Conservation (phyloP, 2,329 filamentous ascomycete genomes). For the Penicillium sp. region DNA sequence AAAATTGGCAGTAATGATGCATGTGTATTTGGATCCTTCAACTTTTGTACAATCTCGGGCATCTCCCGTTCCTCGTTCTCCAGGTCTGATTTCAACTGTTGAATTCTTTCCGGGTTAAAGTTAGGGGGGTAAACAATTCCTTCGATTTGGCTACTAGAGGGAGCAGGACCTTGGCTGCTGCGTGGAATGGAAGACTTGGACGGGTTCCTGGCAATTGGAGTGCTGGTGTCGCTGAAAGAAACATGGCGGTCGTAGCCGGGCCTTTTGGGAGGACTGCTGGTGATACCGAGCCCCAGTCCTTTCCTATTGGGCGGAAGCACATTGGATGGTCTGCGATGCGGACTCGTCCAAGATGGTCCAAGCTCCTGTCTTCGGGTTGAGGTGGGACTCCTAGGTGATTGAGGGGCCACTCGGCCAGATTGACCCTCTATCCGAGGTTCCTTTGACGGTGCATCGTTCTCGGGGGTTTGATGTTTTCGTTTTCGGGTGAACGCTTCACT, state of each 20-base stretch:
- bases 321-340: not conserved
- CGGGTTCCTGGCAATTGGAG: too few relatives aligned
- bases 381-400: not conserved
- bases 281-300: not conserved
- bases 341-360: not conserved
- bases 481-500: slow-evolving; percentile 20
- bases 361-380: not conserved
- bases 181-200: not conserved
- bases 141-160: not conserved
- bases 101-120: not conserved
- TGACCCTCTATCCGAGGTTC: slow-evolving; percentile 23
- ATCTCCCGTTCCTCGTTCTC: not conserved
- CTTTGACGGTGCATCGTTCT: slow-evolving; percentile 21
- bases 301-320: not conserved
- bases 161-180: not conserved
- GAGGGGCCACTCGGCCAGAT: not conserved
- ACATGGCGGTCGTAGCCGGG: not conserved
- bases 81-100: not conserved
- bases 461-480: slow-evolving; percentile 23
- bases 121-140: not conserved
- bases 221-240: not conserved
- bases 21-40: not conserved
- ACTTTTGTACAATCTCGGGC: not conserved
- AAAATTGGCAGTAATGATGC: not conserved
- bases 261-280: not conserved